Evolutionary conservation across 164 flowering plant genomes (phyloP).

Genomic region (Umbilicus rupestris): DNA sequence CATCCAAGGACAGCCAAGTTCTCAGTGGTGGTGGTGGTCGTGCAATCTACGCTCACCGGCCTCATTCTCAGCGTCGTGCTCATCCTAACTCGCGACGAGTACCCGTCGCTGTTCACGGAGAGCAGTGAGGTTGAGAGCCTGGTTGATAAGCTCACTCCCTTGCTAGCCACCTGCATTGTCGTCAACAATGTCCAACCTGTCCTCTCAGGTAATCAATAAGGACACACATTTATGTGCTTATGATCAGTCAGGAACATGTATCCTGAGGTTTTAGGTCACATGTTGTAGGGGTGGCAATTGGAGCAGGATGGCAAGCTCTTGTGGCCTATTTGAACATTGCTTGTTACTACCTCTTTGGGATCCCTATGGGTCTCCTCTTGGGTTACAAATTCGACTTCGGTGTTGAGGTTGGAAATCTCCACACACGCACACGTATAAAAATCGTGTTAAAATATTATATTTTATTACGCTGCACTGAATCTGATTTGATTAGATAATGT

Average conservation of each 20-base stretch:
- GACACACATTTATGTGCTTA: no score
- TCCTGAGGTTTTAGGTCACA: neutral
- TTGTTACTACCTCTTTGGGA: conserved; percentile 2
- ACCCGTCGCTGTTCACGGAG: conserved; percentile 7
- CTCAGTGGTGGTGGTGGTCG: conserved; percentile 5
- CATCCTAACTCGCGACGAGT: neutral
- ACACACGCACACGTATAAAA: no score
- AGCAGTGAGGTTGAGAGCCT: neutral
- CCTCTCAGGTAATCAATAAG: conserved; percentile 11
- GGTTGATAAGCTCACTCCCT: neutral
- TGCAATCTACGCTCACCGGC: neutral
- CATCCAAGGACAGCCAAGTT: conserved; percentile 12
- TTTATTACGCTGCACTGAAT: no score
- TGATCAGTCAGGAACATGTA: no score
- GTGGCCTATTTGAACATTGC: neutral
- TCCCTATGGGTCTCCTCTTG: conserved; percentile 15
- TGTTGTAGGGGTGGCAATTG: conserved; percentile 24
- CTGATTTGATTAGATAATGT: no score
- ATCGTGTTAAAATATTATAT: no score
- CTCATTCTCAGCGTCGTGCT: neutral
- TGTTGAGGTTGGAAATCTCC: conserved; percentile 13
- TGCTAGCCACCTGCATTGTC: conserved; percentile 8
- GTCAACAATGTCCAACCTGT: conserved; percentile 12
- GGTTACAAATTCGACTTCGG: conserved; percentile 21
- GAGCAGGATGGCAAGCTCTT: conserved; percentile 23